Evolutionary conservation across 2,329 filamentous ascomycete genomes (phyloP).

Genomic region (Hypoxylon sp.): DNA sequence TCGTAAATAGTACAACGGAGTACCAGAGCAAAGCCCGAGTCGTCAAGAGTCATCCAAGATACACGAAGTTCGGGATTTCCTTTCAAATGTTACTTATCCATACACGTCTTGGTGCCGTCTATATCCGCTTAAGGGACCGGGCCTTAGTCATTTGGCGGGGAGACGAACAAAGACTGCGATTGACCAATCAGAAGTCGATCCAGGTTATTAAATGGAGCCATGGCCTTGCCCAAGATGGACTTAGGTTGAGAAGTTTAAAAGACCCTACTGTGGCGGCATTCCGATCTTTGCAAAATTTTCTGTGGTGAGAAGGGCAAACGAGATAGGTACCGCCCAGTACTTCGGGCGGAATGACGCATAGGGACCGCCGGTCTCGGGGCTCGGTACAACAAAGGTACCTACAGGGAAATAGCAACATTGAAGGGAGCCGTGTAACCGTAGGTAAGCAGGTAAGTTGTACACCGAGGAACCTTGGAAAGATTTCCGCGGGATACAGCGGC

Average conservation of each 20-base stretch:
- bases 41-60: constrained; percentile 4
- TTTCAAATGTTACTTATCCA: constrained; percentile 24
- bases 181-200: constrained; percentile 34
- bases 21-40: neutral
- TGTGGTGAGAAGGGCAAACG: constrained; percentile 11
- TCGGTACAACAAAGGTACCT: constrained; percentile 23
- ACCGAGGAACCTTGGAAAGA: constrained; percentile 12
- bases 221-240: constrained; percentile 27
- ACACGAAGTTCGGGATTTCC: constrained; percentile 6
- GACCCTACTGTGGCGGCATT: constrained; percentile 12
- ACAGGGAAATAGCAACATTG: constrained; percentile 6
- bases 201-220: constrained; percentile 17
- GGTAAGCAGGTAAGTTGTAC: neutral
- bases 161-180: constrained; percentile 18
- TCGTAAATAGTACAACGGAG: neutral
- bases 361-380: constrained; percentile 41
- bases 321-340: constrained; percentile 24
- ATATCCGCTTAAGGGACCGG: constrained; percentile 31
- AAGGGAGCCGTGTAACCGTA: constrained; percentile 1
- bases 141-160: constrained; percentile 19
- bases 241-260: constrained; percentile 29
- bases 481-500: constrained; percentile 24
- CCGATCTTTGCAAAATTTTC: constrained; percentile 37
- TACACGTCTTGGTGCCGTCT: constrained; percentile 21
- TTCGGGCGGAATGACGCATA: constrained; percentile 38